Evolutionary conservation across 2,329 filamentous ascomycete species (phyloP), one percentile per base, ranked within the genome.

Genomic region (Penicillium sp.): DNA sequence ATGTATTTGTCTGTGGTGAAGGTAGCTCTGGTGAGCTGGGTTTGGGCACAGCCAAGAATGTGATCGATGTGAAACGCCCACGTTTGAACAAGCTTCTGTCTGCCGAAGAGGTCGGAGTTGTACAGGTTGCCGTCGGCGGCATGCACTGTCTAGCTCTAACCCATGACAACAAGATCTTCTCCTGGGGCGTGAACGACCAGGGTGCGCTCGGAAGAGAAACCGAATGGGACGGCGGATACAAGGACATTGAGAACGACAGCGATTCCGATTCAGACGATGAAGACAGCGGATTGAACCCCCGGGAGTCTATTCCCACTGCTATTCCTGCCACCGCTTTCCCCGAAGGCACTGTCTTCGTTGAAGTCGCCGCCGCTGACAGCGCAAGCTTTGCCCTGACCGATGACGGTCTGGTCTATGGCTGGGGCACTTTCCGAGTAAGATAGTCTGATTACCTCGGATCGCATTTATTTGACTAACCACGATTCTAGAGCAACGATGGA

Each of bases 111-210:
- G 82, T 87, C 54, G 84, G 86, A 46, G 85, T 94, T 37, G 89
- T 94, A 2, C 86, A 90, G 73, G 76, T 95, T 57, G 86, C 89
- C 50, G 86, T 88, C 59, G 91, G 91, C 60, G 90, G 90, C 56
- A 93, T 95, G 90, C 91, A 95, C 75, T 86, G 83, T 52, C 80
- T 89, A 61, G 90, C 88, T 3, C 78, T 94, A 52, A 93, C 91
- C 50, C 83, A 87, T 65, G 88, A 93, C 73, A 91, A 92, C 80
- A 87, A 87, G 76, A 89, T 95, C 65, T 78, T 91, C 54, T 92
- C 89, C 29, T 95, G 91, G 91, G 91, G 91, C 54, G 90, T 94
- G 66, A 94, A 94, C 71, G 91, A 95, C 70, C 87, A 92, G 69
- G 89, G 89, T 62, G 89, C 91, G 9, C 82, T 95, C 38, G 91